A percentile compares a stretch with the other conserved stretches of the same genome.
Conservation (phyloP, 2,329 filamentous ascomycete species). For the Ophiostoma quercus region DNA sequence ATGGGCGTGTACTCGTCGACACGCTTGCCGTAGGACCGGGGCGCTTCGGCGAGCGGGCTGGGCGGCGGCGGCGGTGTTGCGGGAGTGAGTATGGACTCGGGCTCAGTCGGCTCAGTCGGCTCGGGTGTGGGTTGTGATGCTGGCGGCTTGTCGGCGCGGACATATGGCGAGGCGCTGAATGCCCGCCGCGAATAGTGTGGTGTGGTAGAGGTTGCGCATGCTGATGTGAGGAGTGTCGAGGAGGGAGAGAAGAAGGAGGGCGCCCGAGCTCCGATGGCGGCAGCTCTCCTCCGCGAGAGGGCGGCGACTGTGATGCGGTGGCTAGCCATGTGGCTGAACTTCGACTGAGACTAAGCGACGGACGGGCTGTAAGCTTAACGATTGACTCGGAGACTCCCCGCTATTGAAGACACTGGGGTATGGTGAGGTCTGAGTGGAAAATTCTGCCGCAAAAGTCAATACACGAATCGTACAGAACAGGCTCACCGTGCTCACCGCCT, state of each 20-base stretch:
- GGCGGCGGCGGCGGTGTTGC: slow-evolving; percentile 12
- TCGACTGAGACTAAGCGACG: background rate
- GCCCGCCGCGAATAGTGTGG: slow-evolving; percentile 44
- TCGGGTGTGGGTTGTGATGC: background rate
- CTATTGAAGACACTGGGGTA: background rate
- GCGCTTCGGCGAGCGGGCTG: slow-evolving; percentile 49
- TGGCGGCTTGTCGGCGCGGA: slow-evolving; percentile 27
- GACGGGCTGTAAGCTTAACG: background rate
- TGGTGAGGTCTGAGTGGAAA: slow-evolving; percentile 9
- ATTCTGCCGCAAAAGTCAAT: slow-evolving; percentile 11
- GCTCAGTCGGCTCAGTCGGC: slow-evolving; percentile 3
- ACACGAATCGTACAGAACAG: background rate
- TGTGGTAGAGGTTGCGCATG: background rate
- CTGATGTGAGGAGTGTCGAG: background rate
- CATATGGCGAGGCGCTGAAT: slow-evolving; percentile 17
- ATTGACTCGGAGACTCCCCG: background rate
- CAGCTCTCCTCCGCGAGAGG: slow-evolving; percentile 8
- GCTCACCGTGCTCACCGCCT: slow-evolving; percentile 14
- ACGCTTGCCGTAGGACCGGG: slow-evolving; percentile 54
- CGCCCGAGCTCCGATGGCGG: background rate
- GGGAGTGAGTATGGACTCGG: background rate
- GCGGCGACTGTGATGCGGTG: slow-evolving; percentile 9
- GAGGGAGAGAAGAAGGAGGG: background rate
- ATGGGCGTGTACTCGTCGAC: slow-evolving; percentile 53
- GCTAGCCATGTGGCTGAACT: slow-evolving; percentile 12